Evolutionary conservation across 768 basidiomycete genomes (phyloP), one percentile per base, ranked within the genome.

Genomic region (Postia placenta): DNA sequence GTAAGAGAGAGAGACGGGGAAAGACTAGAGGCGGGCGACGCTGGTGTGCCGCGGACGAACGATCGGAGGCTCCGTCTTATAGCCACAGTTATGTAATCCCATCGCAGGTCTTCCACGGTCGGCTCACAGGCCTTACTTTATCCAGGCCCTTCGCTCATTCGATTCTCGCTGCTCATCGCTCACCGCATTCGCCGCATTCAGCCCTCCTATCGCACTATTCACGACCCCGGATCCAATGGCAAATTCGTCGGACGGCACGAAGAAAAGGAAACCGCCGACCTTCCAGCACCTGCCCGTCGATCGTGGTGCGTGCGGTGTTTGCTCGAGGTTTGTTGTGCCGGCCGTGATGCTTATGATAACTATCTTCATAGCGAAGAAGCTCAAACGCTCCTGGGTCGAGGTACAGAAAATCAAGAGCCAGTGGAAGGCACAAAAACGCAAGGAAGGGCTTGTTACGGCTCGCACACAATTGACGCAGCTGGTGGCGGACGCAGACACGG

Each of bases 311-410:
- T 54, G 39, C 11, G 14, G 11, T 42, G 42, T 42, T 11, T 26
- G 12, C 24, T 17, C 7, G 9, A 5, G 5, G 9, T 39, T 39
- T 39, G 17, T 22, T 14, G 15, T 33, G 30, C 30, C 7, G 30
- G 15, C 7, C 30, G 7, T 7, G 15, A 33, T 15, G 5, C 11
- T 17, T 27, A 7, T 6, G 12, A 38, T 49, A 38, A 45, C 17
- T 33, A 40, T 22, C 42, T 43, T 22, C 53, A 11, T 55, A 92
- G 92, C 92, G 17, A 87, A 79, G 64, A 83, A 81, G 57, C 71
- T 94, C 50, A 94, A 92, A 67, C 76, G 79, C 61, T 75, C 79
- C 50, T 93, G 92, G 81, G 76, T 94, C 9, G 75, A 85, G 48
- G 81, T 75, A 52, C 76, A 76, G 51, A 91, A 90, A 68, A 77